Evolutionary conservation across 2,329 filamentous ascomycete genomes (phyloP), one percentile per base, ranked within the genome.

Genomic region (Seiridium cupressi): DNA sequence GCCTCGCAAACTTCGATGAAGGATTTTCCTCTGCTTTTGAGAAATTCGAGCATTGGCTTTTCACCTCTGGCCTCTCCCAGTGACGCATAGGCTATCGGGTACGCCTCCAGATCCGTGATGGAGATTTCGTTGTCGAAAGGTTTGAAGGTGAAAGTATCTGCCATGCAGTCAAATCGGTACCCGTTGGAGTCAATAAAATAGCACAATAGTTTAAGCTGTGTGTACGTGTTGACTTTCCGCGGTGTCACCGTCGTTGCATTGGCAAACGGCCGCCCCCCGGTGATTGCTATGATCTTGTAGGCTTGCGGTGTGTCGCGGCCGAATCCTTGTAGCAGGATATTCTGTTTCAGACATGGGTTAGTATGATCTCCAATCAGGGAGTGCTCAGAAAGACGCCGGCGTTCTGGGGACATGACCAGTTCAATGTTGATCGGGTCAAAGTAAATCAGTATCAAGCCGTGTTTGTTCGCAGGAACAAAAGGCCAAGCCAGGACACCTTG

Each of bases 141-240:
- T 7, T 62, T 64, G 55, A 74, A 67, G 0, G 61, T 44, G 32
- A 74, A 69, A 1, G 57, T 48, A 1, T 70, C 67, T 0, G 35
- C 7, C 3, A 66, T 61, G 7, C 64, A 60, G 1, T 65, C 66
- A 35, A 66, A 67, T 2, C 62, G 53, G 7, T 61, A 60, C 0
- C 68, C 71, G 38, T 71, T 63, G 40, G 67, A 71, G 35, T 69
- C 66, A 8, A 73, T 61, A 11, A 62, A 68, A 31, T 68, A 66
- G 59, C 66, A 70, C 35, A 60, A 38, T 0, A 71, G 55, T 34
- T 55, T 54, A 3, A 72, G 38, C 26, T 32, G 42, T 3, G 35
- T 56, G n/a, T 57, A 61, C 0, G 32, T 61, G 2, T 55, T 49
- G 3, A 44, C 53, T 18, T 51, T 47, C 38, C 49, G 18, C 4